phyloP scores from a whole-genome alignment of 371 early-diverging fungal genomes.

The Haplosporangium sp. region DNA sequence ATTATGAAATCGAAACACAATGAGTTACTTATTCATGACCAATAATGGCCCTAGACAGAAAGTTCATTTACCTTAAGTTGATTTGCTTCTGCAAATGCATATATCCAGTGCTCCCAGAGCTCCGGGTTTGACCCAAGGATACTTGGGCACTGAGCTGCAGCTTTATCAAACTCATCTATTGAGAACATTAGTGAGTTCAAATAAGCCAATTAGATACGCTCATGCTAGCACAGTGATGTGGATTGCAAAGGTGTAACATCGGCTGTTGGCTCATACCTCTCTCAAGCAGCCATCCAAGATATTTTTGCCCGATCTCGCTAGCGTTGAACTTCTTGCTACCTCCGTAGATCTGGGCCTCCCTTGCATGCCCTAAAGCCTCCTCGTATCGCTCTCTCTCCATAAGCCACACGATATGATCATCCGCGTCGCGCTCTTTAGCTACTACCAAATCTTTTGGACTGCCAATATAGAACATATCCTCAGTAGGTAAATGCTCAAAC shows the following conservation, averaged over 20 bases:
- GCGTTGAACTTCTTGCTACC: conserved; percentile 71
- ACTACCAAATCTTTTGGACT: conserved; percentile 94
- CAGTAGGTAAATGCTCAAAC: conserved; percentile 69
- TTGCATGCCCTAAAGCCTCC: conserved; percentile 78
- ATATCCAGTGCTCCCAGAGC: conserved; percentile 94
- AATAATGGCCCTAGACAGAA: too few species aligned
- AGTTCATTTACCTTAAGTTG: conserved; percentile 62
- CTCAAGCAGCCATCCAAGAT: conserved; percentile 79
- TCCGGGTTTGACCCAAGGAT: conserved; percentile 77
- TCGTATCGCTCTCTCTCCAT: conserved; percentile 81
- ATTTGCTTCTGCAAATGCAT: conserved; percentile 79
- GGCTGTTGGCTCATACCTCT: conserved; percentile 55
- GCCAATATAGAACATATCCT: conserved; percentile 85
- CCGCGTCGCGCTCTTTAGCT: conserved; percentile 86
- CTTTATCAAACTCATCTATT: conserved; percentile 72
- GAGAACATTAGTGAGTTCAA: not conserved
- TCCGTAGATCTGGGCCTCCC: conserved; percentile 60
- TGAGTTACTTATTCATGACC: not conserved
- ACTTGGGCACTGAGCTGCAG: conserved; percentile 77
- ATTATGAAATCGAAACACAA: not conserved
- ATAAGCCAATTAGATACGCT: not conserved
- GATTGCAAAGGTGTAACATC: not conserved
- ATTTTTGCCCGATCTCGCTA: conserved; percentile 85
- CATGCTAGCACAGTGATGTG: not conserved
- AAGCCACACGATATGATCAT: conserved; percentile 95